Evolutionary conservation across 495 filamentous ascomycete species (phyloP).

Genomic region (Penicillium alfredii): DNA sequence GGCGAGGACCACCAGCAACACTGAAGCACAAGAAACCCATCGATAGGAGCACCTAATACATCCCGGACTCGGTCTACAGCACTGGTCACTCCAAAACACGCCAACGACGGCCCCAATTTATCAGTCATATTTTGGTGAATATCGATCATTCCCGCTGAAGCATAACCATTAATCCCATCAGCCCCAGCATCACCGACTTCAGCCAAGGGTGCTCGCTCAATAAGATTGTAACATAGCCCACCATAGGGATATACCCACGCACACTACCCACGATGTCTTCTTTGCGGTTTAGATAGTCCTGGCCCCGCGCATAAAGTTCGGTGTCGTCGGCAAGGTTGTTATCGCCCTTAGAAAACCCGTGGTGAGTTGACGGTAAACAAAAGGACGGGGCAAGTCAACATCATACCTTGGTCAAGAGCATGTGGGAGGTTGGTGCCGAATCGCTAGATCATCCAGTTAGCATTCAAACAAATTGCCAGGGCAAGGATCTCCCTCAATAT

Average conservation of each 20-base stretch:
- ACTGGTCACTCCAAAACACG: no score
- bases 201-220: conserved; percentile 95
- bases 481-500: neutral
- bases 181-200: conserved; percentile 85
- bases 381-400: neutral
- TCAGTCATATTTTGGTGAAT: conserved; percentile 3
- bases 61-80: no score
- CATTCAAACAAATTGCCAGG: conserved; percentile 1
- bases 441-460: conserved; percentile 16
- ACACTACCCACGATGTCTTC: conserved; percentile 93
- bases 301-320: conserved; percentile 79
- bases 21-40: no score
- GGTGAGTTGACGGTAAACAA: neutral
- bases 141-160: conserved; percentile 71
- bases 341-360: conserved; percentile 51
- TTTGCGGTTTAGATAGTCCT: conserved; percentile 75
- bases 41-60: no score
- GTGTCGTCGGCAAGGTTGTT: conserved; percentile 95
- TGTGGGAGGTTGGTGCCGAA: conserved; percentile 20
- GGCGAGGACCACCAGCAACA: no score
- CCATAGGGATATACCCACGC: conserved; percentile 86
- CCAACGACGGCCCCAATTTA: no score
- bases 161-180: conserved; percentile 94
- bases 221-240: conserved; percentile 97
- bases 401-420: conserved; percentile 82